Conservation (phyloP, 148 eudicot genomes). For the Talinum fruticosum region DNA sequence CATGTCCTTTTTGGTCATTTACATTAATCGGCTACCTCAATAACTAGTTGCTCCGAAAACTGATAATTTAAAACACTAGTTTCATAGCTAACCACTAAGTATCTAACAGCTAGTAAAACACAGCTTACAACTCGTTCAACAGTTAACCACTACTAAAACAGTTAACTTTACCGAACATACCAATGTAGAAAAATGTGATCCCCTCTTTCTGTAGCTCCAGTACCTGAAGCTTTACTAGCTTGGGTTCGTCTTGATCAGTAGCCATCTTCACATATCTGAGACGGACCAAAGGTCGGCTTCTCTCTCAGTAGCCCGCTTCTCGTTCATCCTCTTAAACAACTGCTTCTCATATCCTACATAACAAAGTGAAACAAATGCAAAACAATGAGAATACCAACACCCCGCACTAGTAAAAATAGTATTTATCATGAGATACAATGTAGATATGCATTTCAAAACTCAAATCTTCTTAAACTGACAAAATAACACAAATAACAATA, state of each 20-base stretch:
- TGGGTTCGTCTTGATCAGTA: not conserved
- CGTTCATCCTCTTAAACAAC: slow-evolving; percentile 65
- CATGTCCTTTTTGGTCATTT: too few relatives aligned
- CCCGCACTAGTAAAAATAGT: not conserved
- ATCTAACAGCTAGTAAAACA: too few relatives aligned
- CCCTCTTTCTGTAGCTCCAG: not conserved
- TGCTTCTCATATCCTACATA: slow-evolving; percentile 73
- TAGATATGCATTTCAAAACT: not conserved
- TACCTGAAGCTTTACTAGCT: not conserved
- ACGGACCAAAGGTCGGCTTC: slow-evolving; percentile 99
- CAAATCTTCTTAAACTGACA: too few relatives aligned
- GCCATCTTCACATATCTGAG: slow-evolving; percentile 62
- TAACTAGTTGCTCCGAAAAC: too few relatives aligned
- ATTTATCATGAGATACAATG: not conserved
- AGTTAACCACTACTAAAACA: too few relatives aligned
- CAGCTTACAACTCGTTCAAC: too few relatives aligned
- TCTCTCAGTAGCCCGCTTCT: slow-evolving; percentile 77
- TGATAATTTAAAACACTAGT: too few relatives aligned
- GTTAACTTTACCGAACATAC: too few relatives aligned
- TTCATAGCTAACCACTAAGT: too few relatives aligned
- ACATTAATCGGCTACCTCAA: too few relatives aligned
- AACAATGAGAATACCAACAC: too few relatives aligned
- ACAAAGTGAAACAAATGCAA: not conserved
- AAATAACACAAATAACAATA: not conserved
- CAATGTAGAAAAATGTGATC: too few relatives aligned